Evolutionary conservation across 1,284 basidiomycete genomes (phyloP).

Genomic region (Ustilago esculenta): DNA sequence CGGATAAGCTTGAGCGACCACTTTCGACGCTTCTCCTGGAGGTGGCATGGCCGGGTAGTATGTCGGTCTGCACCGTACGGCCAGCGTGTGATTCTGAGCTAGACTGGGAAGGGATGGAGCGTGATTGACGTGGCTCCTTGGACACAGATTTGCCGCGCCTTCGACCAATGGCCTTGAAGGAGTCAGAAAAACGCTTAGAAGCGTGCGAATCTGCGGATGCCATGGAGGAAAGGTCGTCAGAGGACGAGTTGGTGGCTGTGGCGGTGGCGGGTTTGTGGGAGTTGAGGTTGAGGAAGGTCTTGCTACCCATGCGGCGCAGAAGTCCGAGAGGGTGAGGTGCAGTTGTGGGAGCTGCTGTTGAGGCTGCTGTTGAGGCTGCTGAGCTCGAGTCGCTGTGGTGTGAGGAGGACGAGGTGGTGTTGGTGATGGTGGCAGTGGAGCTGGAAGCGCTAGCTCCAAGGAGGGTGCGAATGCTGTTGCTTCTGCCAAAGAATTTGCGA

Average conservation of each 20-base stretch:
- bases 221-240: slow-evolving; percentile 25
- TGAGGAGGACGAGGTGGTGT: background rate
- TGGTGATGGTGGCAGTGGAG: background rate
- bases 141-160: slow-evolving; percentile 28
- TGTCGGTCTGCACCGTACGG: slow-evolving; percentile 15
- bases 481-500: slow-evolving; percentile 45
- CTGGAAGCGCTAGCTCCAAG: slow-evolving; percentile 15
- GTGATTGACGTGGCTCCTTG: slow-evolving; percentile 8
- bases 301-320: slow-evolving; percentile 45
- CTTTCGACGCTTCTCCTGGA: slow-evolving; percentile 36
- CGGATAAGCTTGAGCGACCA: slow-evolving; percentile 17
- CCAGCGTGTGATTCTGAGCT: slow-evolving; percentile 21
- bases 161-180: slow-evolving; percentile 27
- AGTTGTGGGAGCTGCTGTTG: background rate
- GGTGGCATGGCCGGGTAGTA: background rate
- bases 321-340: slow-evolving; percentile 22
- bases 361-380: background rate
- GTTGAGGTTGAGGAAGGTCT: slow-evolving; percentile 36
- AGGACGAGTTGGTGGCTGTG: slow-evolving; percentile 10
- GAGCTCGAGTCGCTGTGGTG: background rate
- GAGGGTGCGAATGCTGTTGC: slow-evolving; percentile 40
- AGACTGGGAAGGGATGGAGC: slow-evolving; percentile 23
- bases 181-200: slow-evolving; percentile 34
- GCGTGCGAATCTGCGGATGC: slow-evolving; percentile 23
- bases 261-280: slow-evolving; percentile 19